A percentile compares a stretch with the other conserved stretches of the same genome.
Conservation (phyloP, 768 basidiomycete species). For the Xerocomellus dryophilus region DNA sequence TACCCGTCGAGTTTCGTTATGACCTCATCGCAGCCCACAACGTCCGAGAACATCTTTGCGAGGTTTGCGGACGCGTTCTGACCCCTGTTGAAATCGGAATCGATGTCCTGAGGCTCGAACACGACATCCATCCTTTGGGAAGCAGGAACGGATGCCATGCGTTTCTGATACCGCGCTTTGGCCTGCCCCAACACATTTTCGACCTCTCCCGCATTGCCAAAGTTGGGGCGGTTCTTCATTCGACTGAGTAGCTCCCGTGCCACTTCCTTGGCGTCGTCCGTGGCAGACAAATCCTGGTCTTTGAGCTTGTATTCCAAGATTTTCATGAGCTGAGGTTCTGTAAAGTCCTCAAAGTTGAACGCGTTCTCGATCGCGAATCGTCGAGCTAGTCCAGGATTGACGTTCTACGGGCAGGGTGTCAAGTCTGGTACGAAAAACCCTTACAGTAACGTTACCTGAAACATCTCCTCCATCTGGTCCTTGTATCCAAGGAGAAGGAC, state of each 20-base stretch:
- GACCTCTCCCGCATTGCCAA: slow-evolving; percentile 65
- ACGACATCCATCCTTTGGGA: slow-evolving; percentile 25
- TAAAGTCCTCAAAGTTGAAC: slow-evolving; percentile 66
- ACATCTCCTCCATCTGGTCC: slow-evolving; percentile 68
- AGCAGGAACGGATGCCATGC: slow-evolving; percentile 32
- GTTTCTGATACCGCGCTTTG: slow-evolving; percentile 46
- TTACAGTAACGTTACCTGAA: slow-evolving; percentile 47
- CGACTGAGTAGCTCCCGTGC: slow-evolving; percentile 48
- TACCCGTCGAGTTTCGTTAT: slow-evolving; percentile 46
- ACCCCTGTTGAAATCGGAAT: slow-evolving; percentile 55
- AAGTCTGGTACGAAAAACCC: not conserved
- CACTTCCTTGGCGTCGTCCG: slow-evolving; percentile 52
- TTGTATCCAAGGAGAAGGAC: slow-evolving; percentile 67
- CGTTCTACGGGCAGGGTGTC: slow-evolving; percentile 44
- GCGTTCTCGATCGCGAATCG: slow-evolving; percentile 69
- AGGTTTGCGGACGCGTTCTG: slow-evolving; percentile 51
- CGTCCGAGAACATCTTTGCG: slow-evolving; percentile 55
- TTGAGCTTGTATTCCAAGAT: slow-evolving; percentile 58
- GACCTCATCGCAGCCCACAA: slow-evolving; percentile 59
- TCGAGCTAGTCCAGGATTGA: slow-evolving; percentile 65
- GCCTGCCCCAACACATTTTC: slow-evolving; percentile 58
- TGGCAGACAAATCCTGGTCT: slow-evolving; percentile 56
- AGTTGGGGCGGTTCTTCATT: slow-evolving; percentile 49
- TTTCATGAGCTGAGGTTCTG: slow-evolving; percentile 46
- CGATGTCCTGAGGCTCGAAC: slow-evolving; percentile 55